Conservation (phyloP, 1,139 yeast genomes). For the Geotrichum europaeum region DNA sequence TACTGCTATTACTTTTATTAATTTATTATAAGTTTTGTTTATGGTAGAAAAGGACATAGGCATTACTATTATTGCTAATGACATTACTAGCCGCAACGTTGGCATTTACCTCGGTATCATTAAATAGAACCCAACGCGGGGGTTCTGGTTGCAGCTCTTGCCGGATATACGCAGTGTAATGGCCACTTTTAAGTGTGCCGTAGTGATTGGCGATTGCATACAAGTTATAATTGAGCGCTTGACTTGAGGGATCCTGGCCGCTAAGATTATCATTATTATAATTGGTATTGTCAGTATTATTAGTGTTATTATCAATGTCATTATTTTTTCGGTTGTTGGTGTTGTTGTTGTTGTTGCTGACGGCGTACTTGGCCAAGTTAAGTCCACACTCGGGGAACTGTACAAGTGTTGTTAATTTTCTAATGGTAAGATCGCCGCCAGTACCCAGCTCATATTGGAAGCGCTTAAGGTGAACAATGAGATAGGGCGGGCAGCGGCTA, state of each 20-base stretch:
- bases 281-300: not conserved
- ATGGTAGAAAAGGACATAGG: slow-evolving; percentile 62
- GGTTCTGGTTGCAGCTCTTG: slow-evolving; percentile 43
- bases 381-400: slow-evolving; percentile 49
- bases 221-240: slow-evolving; percentile 48
- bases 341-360: slow-evolving; percentile 3
- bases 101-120: slow-evolving; percentile 55
- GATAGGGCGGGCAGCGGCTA: slow-evolving; percentile 59
- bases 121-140: slow-evolving; percentile 68
- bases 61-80: slow-evolving; percentile 46
- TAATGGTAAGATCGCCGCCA: slow-evolving; percentile 32
- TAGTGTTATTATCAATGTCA: not conserved
- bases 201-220: slow-evolving; percentile 83
- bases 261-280: slow-evolving; percentile 33
- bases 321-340: not conserved
- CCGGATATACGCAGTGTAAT: slow-evolving; percentile 76
- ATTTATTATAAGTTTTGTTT: too few species aligned
- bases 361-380: slow-evolving; percentile 51
- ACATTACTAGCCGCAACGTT: slow-evolving; percentile 41
- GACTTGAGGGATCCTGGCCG: slow-evolving; percentile 73
- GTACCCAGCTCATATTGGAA: slow-evolving; percentile 45
- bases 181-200: slow-evolving; percentile 82
- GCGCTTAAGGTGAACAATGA: slow-evolving; percentile 74
- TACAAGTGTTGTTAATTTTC: slow-evolving; percentile 58
- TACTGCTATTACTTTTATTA: too few species aligned